These are phyloP conservation scores for Microbotryum lychnidis-dioicae DNA, from an alignment of 1,284 basidiomycete species.

Conservation along the genomic window DNA sequence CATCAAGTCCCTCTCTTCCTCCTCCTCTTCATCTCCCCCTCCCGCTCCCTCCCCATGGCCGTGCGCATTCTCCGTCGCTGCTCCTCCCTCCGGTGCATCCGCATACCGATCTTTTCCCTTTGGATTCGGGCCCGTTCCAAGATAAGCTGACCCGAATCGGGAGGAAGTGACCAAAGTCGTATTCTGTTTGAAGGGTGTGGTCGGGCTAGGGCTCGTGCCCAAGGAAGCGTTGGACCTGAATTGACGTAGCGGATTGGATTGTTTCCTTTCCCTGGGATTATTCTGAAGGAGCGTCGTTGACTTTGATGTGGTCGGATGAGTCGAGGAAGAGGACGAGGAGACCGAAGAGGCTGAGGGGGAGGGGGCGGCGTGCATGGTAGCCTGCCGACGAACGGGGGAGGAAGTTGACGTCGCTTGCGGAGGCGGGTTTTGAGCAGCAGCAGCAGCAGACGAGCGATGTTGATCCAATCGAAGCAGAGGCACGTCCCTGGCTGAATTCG, in stretches of 20 bases:
- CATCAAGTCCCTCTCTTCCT: neutral
- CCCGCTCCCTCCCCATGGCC: neutral
- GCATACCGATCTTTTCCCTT: neutral
- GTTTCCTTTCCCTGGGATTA: constrained; percentile 14
- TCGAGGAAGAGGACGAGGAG: neutral
- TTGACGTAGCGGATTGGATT: constrained; percentile 23
- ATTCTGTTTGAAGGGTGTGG: constrained; percentile 1
- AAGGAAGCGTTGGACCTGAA: constrained; percentile 9
- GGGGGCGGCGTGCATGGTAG: neutral
- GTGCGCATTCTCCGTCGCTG: neutral
- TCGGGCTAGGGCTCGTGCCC: neutral
- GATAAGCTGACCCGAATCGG: neutral
- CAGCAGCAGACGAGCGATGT: neutral
- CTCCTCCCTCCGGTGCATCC: constrained; percentile 3
- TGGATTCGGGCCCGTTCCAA: neutral
- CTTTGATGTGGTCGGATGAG: neutral
- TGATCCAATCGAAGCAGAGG: constrained; percentile 20
- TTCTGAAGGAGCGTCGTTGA: neutral
- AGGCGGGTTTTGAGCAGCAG: too few relatives aligned
- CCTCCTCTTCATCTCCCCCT: neutral
- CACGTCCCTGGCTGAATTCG: constrained; percentile 11
- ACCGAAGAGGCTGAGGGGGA: neutral
- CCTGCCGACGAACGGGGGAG: neutral
- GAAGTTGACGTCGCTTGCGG: neutral
- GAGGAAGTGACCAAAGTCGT: constrained; percentile 9